These are phyloP conservation scores for Diatrype stigma DNA, from an alignment of 2,329 filamentous ascomycete genomes.

Conservation along the genomic window DNA sequence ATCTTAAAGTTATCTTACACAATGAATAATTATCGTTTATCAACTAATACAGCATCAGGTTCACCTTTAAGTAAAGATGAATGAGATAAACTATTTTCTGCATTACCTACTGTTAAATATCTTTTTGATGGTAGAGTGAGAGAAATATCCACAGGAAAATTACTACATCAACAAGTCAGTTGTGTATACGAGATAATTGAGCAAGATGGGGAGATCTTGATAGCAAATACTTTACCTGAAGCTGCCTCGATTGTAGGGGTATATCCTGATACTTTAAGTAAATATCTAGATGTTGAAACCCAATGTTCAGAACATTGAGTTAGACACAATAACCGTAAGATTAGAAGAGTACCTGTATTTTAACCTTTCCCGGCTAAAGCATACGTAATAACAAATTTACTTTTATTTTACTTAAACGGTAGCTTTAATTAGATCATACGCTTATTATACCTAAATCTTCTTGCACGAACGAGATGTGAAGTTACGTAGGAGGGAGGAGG, in stretches of 20 bases:
- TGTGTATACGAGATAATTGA: constrained; percentile 2
- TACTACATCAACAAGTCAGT: constrained; percentile 2
- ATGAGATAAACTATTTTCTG: background rate
- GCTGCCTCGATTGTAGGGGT: background rate
- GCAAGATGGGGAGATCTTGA: background rate
- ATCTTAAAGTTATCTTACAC: constrained; percentile 8
- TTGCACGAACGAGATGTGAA: no score
- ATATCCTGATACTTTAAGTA: background rate
- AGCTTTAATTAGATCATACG: no score
- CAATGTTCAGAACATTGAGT: background rate
- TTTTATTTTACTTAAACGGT: no score
- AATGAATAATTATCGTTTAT: constrained; percentile 13
- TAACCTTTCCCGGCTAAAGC: no score
- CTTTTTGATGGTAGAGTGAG: background rate
- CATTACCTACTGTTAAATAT: background rate
- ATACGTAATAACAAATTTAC: no score
- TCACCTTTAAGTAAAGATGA: background rate
- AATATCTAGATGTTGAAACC: constrained; percentile 1
- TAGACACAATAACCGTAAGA: background rate
- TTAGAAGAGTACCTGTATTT: constrained; percentile 2
- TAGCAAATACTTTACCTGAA: constrained; percentile 1
- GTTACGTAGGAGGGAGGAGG: no score
- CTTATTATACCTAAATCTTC: no score
- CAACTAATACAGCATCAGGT: constrained; percentile 1
- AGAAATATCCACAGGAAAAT: constrained; percentile 5